Percentiles rank a stretch among this genome's conserved stretches.
Evolutionary conservation across 176 grass and related monocot species (phyloP).

Genomic region (Otatea glauca): DNA sequence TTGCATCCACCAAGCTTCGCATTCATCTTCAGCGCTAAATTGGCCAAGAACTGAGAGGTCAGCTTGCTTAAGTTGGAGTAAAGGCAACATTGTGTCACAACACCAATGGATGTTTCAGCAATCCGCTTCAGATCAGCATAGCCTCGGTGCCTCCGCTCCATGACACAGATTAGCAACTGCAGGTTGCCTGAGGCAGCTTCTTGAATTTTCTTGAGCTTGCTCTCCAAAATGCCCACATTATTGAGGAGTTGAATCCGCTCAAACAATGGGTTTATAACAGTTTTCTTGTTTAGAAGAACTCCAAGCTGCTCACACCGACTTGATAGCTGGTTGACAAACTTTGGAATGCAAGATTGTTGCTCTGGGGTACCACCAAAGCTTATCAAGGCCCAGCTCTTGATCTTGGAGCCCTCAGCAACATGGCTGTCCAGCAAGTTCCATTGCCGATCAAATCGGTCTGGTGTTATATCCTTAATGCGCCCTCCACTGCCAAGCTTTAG

Average conservation of each 20-base stretch:
- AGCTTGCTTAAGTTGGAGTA: constrained; percentile 79
- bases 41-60: constrained; percentile 78
- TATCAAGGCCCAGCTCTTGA: constrained; percentile 87
- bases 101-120: constrained; percentile 81
- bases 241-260: constrained; percentile 85
- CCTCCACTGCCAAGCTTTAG: constrained; percentile 78
- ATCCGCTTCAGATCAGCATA: constrained; percentile 93
- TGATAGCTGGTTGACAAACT: constrained; percentile 78
- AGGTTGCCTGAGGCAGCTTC: constrained; percentile 82
- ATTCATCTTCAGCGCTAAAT: constrained; percentile 91
- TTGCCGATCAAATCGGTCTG: constrained; percentile 77
- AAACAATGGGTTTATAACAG: constrained; percentile 67
- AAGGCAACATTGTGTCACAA: constrained; percentile 92
- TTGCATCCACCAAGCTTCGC: constrained; percentile 89
- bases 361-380: constrained; percentile 86
- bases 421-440: constrained; percentile 91
- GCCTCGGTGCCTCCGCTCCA: constrained; percentile 82
- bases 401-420: constrained; percentile 76
- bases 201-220: constrained; percentile 73
- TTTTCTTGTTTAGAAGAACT: constrained; percentile 75
- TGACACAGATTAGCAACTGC: constrained; percentile 82
- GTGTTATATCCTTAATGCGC: constrained; percentile 79
- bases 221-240: constrained; percentile 71
- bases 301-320: constrained; percentile 83
- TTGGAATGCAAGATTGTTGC: constrained; percentile 73